phyloP scores from a whole-genome alignment of 129 eudicot species.

The Flaveria sonorensis region DNA sequence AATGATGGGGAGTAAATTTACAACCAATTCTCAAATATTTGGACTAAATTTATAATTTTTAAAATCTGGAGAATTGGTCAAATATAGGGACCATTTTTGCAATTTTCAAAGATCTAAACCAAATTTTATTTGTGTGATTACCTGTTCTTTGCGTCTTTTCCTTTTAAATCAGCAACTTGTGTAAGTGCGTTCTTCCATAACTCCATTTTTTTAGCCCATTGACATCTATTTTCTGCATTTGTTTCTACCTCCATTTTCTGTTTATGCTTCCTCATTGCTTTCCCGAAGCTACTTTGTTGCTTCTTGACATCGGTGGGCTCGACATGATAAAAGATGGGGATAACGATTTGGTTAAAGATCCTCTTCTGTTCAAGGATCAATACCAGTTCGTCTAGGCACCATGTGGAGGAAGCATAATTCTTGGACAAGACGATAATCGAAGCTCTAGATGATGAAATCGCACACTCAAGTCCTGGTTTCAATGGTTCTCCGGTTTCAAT shows the following conservation, averaged over 20 bases:
- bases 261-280: constrained; percentile 4
- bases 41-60: too few relatives aligned
- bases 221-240: not conserved
- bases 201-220: not conserved
- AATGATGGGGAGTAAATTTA: too few relatives aligned
- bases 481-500: constrained; percentile 16
- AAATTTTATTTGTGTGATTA: not conserved
- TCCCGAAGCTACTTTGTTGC: constrained; percentile 1
- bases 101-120: not conserved
- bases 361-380: constrained; percentile 16
- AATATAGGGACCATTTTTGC: too few relatives aligned
- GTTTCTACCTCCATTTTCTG: constrained; percentile 4
- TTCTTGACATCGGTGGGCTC: constrained; percentile 20
- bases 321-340: constrained; percentile 27
- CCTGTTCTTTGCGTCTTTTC: constrained; percentile 2
- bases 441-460: constrained; percentile 10
- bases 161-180: constrained; percentile 8
- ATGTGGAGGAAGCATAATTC: constrained; percentile 14
- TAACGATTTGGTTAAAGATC: constrained; percentile 15
- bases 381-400: constrained; percentile 29
- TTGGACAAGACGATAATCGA: constrained; percentile 25
- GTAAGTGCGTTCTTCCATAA: not conserved
- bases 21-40: too few relatives aligned
- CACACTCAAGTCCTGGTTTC: constrained; percentile 23
- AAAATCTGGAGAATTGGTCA: too few relatives aligned